Conservation (phyloP, 352 stramenopile species). For the Phytophthora ramorum region DNA sequence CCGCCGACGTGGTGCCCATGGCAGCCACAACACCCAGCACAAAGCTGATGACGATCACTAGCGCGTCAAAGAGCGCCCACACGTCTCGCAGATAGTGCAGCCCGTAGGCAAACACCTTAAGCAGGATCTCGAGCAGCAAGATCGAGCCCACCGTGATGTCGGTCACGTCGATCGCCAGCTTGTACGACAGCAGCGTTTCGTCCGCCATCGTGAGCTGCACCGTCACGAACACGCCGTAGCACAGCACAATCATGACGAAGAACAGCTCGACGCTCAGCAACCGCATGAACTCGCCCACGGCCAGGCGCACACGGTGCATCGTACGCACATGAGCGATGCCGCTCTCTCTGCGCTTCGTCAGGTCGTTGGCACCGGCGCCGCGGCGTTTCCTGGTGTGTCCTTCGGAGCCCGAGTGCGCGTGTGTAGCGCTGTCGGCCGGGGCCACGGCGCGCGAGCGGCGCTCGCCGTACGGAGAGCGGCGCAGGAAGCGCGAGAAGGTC, state of each 20-base stretch:
- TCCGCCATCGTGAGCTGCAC: constrained; percentile 84
- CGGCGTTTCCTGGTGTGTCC: constrained; percentile 33
- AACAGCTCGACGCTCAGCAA: constrained; percentile 88
- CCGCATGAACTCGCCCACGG: constrained; percentile 84
- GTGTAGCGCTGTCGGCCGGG: constrained; percentile 46
- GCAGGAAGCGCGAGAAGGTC: constrained; percentile 67
- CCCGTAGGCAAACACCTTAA: constrained; percentile 86
- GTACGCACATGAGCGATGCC: constrained; percentile 36
- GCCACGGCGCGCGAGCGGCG: constrained; percentile 65
- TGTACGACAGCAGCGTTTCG: constrained; percentile 56
- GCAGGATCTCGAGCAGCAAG: constrained; percentile 76
- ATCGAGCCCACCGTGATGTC: constrained; percentile 88
- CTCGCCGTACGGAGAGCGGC: constrained; percentile 67
- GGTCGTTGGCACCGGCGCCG: constrained; percentile 46
- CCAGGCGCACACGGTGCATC: constrained; percentile 54
- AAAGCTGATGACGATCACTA: constrained; percentile 85
- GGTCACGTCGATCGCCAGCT: constrained; percentile 75
- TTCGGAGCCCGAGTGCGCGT: constrained; percentile 10
- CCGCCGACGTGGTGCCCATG: constrained; percentile 53
- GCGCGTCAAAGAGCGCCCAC: constrained; percentile 83
- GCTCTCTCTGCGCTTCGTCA: constrained; percentile 43
- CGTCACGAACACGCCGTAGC: constrained; percentile 86
- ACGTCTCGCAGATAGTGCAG: constrained; percentile 65
- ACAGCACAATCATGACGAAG: constrained; percentile 89
- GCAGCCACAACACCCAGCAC: constrained; percentile 74